Percentiles rank a stretch among this genome's conserved stretches.
Conservation (phyloP, 176 grass and related monocot genomes). For the Phoenix roebelenii region DNA sequence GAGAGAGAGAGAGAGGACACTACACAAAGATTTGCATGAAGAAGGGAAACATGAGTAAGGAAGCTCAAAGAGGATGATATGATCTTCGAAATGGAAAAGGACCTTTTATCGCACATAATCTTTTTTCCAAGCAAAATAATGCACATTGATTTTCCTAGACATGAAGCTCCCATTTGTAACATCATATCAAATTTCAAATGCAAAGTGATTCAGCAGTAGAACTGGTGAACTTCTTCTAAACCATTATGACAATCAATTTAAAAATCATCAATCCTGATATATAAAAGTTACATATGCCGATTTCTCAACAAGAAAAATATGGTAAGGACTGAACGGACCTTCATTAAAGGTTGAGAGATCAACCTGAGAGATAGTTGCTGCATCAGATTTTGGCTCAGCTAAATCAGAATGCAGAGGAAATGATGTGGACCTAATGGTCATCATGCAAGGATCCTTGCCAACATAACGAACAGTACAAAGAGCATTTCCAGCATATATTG, state of each 20-base stretch:
- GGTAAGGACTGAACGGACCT: slow-evolving; percentile 54
- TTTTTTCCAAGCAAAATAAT: no score
- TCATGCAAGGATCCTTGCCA: slow-evolving; percentile 63
- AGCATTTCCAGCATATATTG: slow-evolving; percentile 99
- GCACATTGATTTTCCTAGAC: no score
- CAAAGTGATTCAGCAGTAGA: no score
- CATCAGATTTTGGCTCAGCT: slow-evolving; percentile 36
- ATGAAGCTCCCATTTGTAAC: no score
- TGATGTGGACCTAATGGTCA: slow-evolving; percentile 87
- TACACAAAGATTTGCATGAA: no score
- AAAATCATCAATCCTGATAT: background rate
- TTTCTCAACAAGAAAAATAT: slow-evolving; percentile 14
- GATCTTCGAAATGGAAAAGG: no score
- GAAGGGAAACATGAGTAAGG: no score
- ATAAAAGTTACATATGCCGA: slow-evolving; percentile 2
- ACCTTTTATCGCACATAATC: no score
- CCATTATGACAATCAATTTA: background rate
- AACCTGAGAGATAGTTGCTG: slow-evolving; percentile 65
- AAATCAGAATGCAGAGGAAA: slow-evolving; percentile 38
- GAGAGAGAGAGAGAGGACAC: no score
- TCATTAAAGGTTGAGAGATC: slow-evolving; percentile 82
- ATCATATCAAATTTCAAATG: no score
- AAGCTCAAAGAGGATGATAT: no score
- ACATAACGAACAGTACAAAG: slow-evolving; percentile 76
- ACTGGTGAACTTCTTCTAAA: no score